A percentile compares a stretch with the other conserved stretches of the same genome.
phyloP scores from a whole-genome alignment of 2,329 filamentous ascomycete genomes.

The Scedosporium minutisporum region DNA sequence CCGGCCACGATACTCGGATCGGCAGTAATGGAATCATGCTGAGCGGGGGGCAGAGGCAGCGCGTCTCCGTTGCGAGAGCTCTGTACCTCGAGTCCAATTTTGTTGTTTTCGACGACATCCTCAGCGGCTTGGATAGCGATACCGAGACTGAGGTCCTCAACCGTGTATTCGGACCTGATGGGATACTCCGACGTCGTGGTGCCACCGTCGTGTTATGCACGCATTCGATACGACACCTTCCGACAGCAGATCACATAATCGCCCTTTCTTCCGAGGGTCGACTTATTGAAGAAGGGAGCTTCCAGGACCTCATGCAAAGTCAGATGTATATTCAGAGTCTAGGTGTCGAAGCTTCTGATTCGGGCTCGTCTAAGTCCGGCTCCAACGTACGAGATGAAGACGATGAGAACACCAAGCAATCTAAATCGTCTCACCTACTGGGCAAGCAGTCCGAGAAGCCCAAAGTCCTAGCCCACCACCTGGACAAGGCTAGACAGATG shows the following conservation, averaged over 20 bases:
- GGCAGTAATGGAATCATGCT: slow-evolving; percentile 31
- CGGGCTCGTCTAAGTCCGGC: background rate
- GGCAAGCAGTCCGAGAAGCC: background rate
- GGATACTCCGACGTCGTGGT: slow-evolving; percentile 26
- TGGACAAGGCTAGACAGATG: slow-evolving; percentile 17
- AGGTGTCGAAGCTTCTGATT: slow-evolving; percentile 16
- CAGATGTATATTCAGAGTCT: slow-evolving; percentile 29
- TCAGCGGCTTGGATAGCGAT: slow-evolving; percentile 32
- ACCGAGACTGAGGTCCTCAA: slow-evolving; percentile 34
- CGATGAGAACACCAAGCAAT: background rate
- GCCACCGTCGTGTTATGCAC: slow-evolving; percentile 32
- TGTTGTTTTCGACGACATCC: slow-evolving; percentile 34
- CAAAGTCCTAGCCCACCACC: background rate
- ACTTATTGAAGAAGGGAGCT: slow-evolving; percentile 30
- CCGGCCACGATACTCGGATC: slow-evolving; percentile 26
- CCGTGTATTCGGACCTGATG: slow-evolving; percentile 28
- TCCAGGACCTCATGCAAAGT: slow-evolving; percentile 17
- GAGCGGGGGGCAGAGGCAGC: slow-evolving; percentile 30
- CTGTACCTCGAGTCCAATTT: slow-evolving; percentile 28
- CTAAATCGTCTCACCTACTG: background rate
- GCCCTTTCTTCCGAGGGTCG: slow-evolving; percentile 30
- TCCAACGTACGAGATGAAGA: background rate
- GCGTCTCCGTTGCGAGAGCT: slow-evolving; percentile 31
- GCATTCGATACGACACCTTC: slow-evolving; percentile 21
- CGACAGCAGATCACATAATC: slow-evolving; percentile 35